Percentiles rank a stretch among this genome's conserved stretches.
phyloP scores from a whole-genome alignment of 805 yeast species.

The Sungouiella thailandica region DNA sequence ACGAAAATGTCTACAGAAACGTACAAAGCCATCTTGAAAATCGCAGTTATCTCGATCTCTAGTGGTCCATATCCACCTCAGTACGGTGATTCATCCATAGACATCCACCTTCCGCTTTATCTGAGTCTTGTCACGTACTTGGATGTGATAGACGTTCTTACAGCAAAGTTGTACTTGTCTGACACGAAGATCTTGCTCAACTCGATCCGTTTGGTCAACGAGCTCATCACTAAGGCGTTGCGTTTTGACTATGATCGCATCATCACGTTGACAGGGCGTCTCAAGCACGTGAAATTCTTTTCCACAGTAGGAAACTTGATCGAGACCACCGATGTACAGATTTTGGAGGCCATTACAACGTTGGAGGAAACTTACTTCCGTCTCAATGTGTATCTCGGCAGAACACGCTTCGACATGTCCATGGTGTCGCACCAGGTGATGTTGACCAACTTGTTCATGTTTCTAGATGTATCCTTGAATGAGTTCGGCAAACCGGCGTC shows the following conservation, averaged over 20 bases:
- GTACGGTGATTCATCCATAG: constrained; percentile 25
- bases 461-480: constrained; percentile 36
- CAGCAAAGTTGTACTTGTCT: constrained; percentile 37
- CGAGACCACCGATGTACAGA: constrained; percentile 33
- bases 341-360: constrained; percentile 24
- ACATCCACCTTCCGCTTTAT: constrained; percentile 32
- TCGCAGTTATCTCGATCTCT: constrained; percentile 37
- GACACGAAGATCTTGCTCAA: constrained; percentile 41
- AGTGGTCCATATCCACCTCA: constrained; percentile 39
- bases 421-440: constrained; percentile 36
- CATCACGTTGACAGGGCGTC: constrained; percentile 40
- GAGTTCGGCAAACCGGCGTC: constrained; percentile 41
- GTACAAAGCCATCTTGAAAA: constrained; percentile 41
- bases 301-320: constrained; percentile 37
- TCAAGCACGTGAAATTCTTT: constrained; percentile 45
- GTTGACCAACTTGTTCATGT: constrained; percentile 35
- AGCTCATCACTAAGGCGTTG: constrained; percentile 38
- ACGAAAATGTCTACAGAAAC: constrained; percentile 41
- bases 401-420: constrained; percentile 32
- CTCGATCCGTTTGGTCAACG: constrained; percentile 43
- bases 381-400: constrained; percentile 32
- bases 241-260: constrained; percentile 39
- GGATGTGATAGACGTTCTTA: constrained; percentile 39
- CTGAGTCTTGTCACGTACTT: constrained; percentile 33
- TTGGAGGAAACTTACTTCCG: constrained; percentile 31